Evolutionary conservation across 208 protist species (phyloP).

Genomic region (Leishmania lainsoni): DNA sequence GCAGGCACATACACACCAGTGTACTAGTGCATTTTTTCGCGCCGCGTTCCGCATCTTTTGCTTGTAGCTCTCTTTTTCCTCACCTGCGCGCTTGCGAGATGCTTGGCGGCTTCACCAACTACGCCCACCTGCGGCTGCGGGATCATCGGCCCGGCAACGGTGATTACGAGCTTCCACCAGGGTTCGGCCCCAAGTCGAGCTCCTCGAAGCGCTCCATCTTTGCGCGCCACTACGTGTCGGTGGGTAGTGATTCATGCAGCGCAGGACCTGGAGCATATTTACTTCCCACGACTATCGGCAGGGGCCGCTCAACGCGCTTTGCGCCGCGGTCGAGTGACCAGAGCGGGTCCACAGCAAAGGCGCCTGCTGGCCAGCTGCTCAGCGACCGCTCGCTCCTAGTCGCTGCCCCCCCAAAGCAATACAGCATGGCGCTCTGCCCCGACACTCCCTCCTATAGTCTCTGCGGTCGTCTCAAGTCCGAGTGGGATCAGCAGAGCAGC

Average conservation of each 20-base stretch:
- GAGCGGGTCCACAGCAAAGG: neutral
- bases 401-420: conserved; percentile 52
- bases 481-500: conserved; percentile 35
- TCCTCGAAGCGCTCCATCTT: conserved; percentile 55
- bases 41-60: neutral
- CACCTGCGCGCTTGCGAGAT: conserved; percentile 1
- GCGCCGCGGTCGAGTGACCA: conserved; percentile 10
- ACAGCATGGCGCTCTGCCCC: conserved; percentile 67
- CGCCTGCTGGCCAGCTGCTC: neutral
- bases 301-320: conserved; percentile 54
- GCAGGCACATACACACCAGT: too few relatives aligned
- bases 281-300: conserved; percentile 64
- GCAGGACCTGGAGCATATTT: conserved; percentile 67
- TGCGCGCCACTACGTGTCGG: conserved; percentile 18
- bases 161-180: conserved; percentile 61
- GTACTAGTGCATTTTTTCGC: neutral
- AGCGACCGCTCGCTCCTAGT: neutral
- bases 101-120: conserved; percentile 72
- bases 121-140: conserved; percentile 74
- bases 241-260: conserved; percentile 33
- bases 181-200: conserved; percentile 40
- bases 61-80: neutral
- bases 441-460: conserved; percentile 74
- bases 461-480: conserved; percentile 47
- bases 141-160: conserved; percentile 71